Percentiles rank a stretch among this genome's conserved stretches.
Evolutionary conservation across 345 rosid genomes (phyloP).

Genomic region (Nasturtium officinale): DNA sequence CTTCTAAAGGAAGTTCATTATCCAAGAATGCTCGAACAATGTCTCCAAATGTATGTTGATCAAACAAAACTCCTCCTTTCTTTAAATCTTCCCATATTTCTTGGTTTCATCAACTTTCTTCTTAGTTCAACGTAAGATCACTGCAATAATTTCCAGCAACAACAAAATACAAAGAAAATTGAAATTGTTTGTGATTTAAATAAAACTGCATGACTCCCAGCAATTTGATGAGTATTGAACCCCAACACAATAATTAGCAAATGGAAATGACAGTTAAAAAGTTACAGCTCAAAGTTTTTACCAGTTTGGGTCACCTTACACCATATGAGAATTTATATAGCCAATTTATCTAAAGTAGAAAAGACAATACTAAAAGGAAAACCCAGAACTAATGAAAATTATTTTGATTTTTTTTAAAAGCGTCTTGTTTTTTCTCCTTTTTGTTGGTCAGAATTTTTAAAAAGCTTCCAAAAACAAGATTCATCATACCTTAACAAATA

Average conservation of each 20-base stretch:
- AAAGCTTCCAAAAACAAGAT: constrained; percentile 32
- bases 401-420: background rate
- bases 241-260: too few species aligned
- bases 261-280: too few species aligned
- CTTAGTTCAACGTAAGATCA: too few species aligned
- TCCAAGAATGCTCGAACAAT: constrained; percentile 75
- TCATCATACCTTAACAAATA: constrained; percentile 35
- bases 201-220: too few species aligned
- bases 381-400: background rate
- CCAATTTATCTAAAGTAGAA: too few species aligned
- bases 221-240: too few species aligned
- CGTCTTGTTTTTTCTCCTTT: background rate
- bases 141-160: too few species aligned
- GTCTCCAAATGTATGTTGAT: constrained; percentile 90
- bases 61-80: constrained; percentile 78
- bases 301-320: too few species aligned
- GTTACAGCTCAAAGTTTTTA: too few species aligned
- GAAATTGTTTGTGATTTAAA: too few species aligned
- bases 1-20: constrained; percentile 61
- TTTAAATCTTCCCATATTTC: constrained; percentile 78
- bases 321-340: too few species aligned
- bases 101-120: constrained; percentile 61
- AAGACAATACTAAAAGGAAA: background rate
- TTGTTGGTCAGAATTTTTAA: constrained; percentile 1
- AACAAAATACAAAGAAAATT: too few species aligned